A percentile compares a stretch with the other conserved stretches of the same genome.
Evolutionary conservation across 2,329 filamentous ascomycete genomes (phyloP).

Genomic region (Emydomyces testavorans): DNA sequence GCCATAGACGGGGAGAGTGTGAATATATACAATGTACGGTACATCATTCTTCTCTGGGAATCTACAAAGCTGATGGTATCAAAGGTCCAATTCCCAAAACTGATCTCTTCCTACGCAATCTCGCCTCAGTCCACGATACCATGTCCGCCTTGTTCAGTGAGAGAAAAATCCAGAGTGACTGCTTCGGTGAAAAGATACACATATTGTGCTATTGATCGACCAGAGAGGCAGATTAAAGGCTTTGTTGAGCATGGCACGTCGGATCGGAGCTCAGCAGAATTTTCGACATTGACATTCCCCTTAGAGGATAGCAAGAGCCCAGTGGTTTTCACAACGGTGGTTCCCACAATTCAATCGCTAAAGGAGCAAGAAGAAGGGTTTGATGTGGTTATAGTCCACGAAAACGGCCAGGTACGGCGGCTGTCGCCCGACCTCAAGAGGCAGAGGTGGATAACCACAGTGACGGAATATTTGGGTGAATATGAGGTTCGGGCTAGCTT

Average conservation of each 20-base stretch:
- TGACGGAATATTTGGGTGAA: conserved; percentile 21
- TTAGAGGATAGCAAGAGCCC: conserved; percentile 31
- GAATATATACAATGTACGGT: conserved; percentile 49
- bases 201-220: conserved; percentile 42
- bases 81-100: conserved; percentile 49
- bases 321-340: conserved; percentile 29
- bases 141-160: conserved; percentile 48
- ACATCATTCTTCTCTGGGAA: neutral
- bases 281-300: conserved; percentile 31
- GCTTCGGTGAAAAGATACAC: conserved; percentile 42
- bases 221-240: conserved; percentile 42
- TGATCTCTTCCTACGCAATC: conserved; percentile 50
- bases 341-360: conserved; percentile 23
- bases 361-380: conserved; percentile 25
- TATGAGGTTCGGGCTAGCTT: conserved; percentile 29
- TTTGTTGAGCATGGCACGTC: conserved; percentile 41
- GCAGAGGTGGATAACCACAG: conserved; percentile 32
- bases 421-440: conserved; percentile 32
- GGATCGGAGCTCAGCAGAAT: conserved; percentile 25
- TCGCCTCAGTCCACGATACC: conserved; percentile 49
- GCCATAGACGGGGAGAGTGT: conserved; percentile 51
- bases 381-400: conserved; percentile 34
- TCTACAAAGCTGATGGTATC: conserved; percentile 10
- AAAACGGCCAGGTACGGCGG: conserved; percentile 34
- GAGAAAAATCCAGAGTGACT: conserved; percentile 38